These are phyloP conservation scores for Saccharomycopsis fodiens DNA, from an alignment of 805 yeast species.

Conservation along the genomic window DNA sequence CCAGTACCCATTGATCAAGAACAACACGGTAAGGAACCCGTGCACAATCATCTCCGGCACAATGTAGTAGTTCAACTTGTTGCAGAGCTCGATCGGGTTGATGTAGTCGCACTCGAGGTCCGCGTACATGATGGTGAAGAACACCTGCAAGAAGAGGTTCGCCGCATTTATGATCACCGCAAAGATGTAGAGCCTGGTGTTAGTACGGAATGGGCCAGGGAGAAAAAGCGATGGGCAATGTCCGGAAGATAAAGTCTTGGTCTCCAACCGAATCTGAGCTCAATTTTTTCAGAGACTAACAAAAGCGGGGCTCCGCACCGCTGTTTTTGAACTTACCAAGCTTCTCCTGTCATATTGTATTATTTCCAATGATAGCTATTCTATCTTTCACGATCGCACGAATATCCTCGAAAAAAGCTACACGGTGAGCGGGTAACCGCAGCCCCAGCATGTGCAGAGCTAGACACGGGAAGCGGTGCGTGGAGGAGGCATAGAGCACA, in stretches of 20 bases:
- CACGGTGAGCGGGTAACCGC: no score
- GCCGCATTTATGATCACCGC: conserved; percentile 82
- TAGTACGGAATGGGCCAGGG: background rate
- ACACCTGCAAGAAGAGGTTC: conserved; percentile 86
- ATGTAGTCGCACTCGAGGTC: conserved; percentile 95
- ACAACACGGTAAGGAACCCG: conserved; percentile 57
- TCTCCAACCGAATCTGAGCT: background rate
- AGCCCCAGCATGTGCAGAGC: no score
- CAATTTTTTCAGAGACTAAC: conserved; percentile 22
- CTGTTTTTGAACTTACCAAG: conserved; percentile 32
- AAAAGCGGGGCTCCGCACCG: background rate
- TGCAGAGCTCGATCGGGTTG: conserved; percentile 94
- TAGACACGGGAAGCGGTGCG: no score
- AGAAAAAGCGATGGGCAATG: conserved; percentile 1
- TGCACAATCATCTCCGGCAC: conserved; percentile 87
- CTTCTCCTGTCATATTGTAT: conserved; percentile 41
- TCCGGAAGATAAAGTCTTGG: background rate
- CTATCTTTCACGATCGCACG: no score
- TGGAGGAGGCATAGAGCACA: no score
- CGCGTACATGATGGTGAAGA: conserved; percentile 90
- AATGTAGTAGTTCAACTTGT: conserved; percentile 80
- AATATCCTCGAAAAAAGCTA: no score
- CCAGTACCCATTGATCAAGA: conserved; percentile 89
- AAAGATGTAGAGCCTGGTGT: conserved; percentile 54
- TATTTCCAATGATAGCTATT: no score